Conservation (phyloP, 805 yeast genomes). For the Saturnispora dispora region DNA sequence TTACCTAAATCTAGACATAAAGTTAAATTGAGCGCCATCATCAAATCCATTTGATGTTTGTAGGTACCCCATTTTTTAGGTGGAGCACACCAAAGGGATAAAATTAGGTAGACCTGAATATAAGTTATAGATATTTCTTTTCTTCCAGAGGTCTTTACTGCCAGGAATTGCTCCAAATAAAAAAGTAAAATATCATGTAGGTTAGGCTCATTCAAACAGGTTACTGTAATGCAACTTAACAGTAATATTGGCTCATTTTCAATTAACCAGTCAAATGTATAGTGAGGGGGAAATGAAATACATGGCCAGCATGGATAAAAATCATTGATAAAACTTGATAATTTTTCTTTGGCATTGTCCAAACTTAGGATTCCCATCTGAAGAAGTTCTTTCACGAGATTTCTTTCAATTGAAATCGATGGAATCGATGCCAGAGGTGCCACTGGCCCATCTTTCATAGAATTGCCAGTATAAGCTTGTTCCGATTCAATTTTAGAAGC, state of each 20-base stretch:
- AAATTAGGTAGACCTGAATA: conserved; percentile 35
- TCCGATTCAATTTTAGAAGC: background rate
- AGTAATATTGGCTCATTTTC: conserved; percentile 37
- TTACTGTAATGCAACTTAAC: conserved; percentile 36
- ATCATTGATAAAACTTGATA: conserved; percentile 28
- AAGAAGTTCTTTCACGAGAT: conserved; percentile 32
- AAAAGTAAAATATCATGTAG: conserved; percentile 34
- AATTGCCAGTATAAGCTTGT: conserved; percentile 27
- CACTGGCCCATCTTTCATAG: conserved; percentile 31
- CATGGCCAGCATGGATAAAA: conserved; percentile 42
- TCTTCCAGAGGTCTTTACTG: conserved; percentile 35
- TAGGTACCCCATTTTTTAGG: conserved; percentile 44
- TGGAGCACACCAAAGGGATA: conserved; percentile 47
- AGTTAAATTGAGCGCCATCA: conserved; percentile 36
- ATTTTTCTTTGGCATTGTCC: conserved; percentile 30
- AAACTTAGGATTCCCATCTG: conserved; percentile 27
- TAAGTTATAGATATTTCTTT: conserved; percentile 35
- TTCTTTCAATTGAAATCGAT: conserved; percentile 29
- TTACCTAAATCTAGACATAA: conserved; percentile 42
- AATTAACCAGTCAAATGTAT: conserved; percentile 32
- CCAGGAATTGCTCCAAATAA: conserved; percentile 37
- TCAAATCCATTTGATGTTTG: conserved; percentile 41
- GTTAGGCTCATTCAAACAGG: conserved; percentile 37
- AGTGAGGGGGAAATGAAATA: conserved; percentile 31
- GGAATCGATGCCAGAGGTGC: conserved; percentile 28